phyloP scores from a whole-genome alignment of 176 grass and related monocot species.

The Dendrocalamus sinicus region DNA sequence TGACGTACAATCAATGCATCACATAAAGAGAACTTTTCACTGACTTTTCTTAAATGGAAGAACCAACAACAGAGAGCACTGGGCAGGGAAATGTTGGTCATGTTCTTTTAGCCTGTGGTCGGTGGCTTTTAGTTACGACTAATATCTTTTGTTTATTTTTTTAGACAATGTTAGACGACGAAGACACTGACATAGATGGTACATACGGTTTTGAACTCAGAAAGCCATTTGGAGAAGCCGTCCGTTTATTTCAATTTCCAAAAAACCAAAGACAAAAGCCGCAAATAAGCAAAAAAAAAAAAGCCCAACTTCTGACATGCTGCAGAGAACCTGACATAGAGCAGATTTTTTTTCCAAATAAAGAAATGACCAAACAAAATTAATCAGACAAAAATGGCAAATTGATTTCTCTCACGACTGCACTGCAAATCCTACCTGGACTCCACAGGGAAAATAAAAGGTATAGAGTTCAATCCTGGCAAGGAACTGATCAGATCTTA shows the following conservation, averaged over 20 bases:
- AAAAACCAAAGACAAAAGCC: too few species aligned
- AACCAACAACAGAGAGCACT: background rate
- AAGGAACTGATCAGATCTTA: background rate
- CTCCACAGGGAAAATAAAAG: background rate
- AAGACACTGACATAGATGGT: rapidly evolving
- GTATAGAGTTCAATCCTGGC: background rate
- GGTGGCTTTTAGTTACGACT: too few species aligned
- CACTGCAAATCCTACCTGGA: background rate
- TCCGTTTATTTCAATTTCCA: too few species aligned
- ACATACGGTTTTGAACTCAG: too few species aligned
- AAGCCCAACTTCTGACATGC: background rate
- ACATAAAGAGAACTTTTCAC: background rate
- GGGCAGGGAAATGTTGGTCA: background rate
- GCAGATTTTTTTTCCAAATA: slow-evolving; percentile 18
- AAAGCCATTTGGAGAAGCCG: too few species aligned
- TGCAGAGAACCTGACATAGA: background rate
- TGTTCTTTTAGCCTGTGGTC: too few species aligned
- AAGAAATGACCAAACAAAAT: slow-evolving; percentile 7
- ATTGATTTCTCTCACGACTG: background rate
- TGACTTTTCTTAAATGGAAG: background rate
- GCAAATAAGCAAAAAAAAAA: too few species aligned
- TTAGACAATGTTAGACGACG: too few species aligned
- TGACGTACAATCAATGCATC: slow-evolving; percentile 21
- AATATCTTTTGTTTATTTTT: too few species aligned
- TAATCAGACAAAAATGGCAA: background rate